These are phyloP conservation scores for Fusarium napiforme DNA, from an alignment of 2,329 filamentous ascomycete species.

Conservation along the genomic window DNA sequence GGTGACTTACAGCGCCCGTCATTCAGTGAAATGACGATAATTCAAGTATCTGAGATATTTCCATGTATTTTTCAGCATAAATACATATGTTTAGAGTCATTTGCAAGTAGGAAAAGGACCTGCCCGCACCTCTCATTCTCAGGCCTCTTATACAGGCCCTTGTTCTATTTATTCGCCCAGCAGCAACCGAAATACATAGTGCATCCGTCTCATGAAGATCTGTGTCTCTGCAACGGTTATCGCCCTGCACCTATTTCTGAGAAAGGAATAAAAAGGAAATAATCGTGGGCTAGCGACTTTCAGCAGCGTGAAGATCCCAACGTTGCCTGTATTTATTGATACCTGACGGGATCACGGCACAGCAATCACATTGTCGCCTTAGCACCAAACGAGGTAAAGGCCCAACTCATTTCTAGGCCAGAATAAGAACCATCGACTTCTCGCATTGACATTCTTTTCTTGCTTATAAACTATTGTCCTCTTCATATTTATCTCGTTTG, in stretches of 20 bases:
- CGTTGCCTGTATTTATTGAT: not conserved
- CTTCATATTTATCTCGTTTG: not conserved
- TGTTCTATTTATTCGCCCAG: not conserved
- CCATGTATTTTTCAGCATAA: not conserved
- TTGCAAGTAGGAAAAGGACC: not conserved
- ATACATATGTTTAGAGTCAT: not conserved
- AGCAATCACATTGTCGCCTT: conserved; percentile 12
- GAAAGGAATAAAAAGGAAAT: not conserved
- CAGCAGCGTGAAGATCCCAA: not conserved
- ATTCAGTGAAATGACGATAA: not conserved
- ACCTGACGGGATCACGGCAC: conserved; percentile 24
- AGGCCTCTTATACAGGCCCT: conserved; percentile 10
- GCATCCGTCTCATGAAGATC: conserved; percentile 18
- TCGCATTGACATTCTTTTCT: not conserved
- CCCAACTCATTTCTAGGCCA: conserved; percentile 1
- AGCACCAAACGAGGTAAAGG: conserved; percentile 6
- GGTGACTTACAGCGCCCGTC: conserved; percentile 1
- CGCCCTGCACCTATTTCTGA: not conserved
- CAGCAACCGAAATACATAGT: conserved; percentile 16
- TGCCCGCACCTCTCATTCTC: not conserved
- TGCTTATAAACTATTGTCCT: not conserved
- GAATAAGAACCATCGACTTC: conserved; percentile 8
- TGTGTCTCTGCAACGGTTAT: conserved; percentile 22
- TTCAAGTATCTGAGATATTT: not conserved
- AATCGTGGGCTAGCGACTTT: not conserved